Base-by-base conservation (phyloP, 2,329 filamentous ascomycete genomes). In the Podosphaera aphanis region DNA sequence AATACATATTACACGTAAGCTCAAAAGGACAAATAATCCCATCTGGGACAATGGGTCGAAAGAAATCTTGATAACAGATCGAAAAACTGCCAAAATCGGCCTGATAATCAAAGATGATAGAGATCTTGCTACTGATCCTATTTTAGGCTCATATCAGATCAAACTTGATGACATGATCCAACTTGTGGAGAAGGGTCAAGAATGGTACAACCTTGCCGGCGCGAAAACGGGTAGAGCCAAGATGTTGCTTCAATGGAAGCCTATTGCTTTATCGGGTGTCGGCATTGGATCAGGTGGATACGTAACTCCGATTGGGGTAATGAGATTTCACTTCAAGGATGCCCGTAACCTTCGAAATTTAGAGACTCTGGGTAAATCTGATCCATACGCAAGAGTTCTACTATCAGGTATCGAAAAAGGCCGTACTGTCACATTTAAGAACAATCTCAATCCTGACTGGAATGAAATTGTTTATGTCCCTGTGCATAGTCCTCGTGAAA, bases 11-110 rank as follows among this genome's bases (percentile, higher is more conserved):
- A 93, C 86, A 45, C 83, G 85, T 64, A 92, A 86, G 62, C 71
- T 94, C 56, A 98, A 95, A 71, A 79, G 88, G 49, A 95, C 85
- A 49, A 98, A 98, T 64, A 90, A 93, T 56, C 90, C 90, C 6
- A 86, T 98, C 56, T 98, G 86, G 79, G 79, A 88, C 46, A 80
- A 95, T 58, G 83, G 83, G 5, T 81, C 77, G 53, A 93, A 93
- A 64, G 90, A 98, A 59, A 76, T 98, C 54, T 74, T 98, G 49
- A 88, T 98, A 58, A 94, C 86, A 0, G 86, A 98, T 59, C 79
- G 83, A 50, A 93, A 85, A 65, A 78, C 75, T 59, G 86, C 90
- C 47, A 90, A 84, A 59, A 70, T 98, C 45, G 92, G 88, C 47
- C 66, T 98, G 46, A 82, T 88, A 15, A 77, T 98, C 69, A 98